Conservation (phyloP, 805 yeast species). For the Candida pseudofarinosa region DNA sequence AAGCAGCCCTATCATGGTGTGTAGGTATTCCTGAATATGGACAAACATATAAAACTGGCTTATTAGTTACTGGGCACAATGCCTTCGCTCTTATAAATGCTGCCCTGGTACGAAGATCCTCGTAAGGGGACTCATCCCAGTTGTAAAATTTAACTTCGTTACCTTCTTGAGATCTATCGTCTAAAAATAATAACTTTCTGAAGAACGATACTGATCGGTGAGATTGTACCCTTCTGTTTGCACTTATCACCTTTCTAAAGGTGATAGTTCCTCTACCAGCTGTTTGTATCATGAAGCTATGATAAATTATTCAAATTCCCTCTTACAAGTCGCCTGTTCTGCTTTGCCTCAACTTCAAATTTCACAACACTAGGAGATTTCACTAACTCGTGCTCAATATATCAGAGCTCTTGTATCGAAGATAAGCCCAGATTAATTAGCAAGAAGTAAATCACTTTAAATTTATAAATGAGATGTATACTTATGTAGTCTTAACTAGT, state of each 20-base stretch:
- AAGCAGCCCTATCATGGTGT: conserved; percentile 84
- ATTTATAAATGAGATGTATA: background rate
- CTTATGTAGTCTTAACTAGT: background rate
- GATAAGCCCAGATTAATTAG: background rate
- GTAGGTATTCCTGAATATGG: conserved; percentile 96
- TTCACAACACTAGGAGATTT: background rate
- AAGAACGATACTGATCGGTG: conserved; percentile 25
- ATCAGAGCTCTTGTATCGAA: background rate
- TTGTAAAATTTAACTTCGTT: conserved; percentile 41
- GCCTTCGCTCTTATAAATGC: conserved; percentile 86
- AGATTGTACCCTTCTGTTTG: background rate
- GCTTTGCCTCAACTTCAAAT: background rate
- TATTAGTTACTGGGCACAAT: conserved; percentile 83
- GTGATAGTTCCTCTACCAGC: background rate
- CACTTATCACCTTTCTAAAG: background rate
- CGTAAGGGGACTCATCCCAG: conserved; percentile 91
- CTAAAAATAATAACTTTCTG: conserved; percentile 34
- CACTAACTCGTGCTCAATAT: background rate
- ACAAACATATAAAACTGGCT: conserved; percentile 79
- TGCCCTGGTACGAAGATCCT: conserved; percentile 85
- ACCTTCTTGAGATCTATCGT: conserved; percentile 21
- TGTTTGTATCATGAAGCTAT: background rate
- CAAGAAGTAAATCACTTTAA: background rate
- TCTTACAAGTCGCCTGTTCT: background rate
- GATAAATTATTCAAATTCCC: background rate